Evolutionary conservation across 2,329 filamentous ascomycete genomes (phyloP).

Genomic region (Colletotrichum sp.): DNA sequence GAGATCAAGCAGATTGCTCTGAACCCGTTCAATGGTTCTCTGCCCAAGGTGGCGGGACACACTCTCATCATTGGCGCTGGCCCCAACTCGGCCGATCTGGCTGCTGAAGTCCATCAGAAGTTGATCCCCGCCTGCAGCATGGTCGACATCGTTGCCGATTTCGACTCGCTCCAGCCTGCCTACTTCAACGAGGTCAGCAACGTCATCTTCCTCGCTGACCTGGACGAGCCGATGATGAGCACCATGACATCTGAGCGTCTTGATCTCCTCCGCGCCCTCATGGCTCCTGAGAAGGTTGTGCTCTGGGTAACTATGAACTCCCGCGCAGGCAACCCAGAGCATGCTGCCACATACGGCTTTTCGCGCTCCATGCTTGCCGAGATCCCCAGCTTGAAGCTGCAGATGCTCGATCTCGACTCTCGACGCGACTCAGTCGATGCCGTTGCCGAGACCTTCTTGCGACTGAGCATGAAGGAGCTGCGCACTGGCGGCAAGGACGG

Average conservation of each 20-base stretch:
- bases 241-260: slow-evolving; percentile 34
- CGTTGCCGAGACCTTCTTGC: slow-evolving; percentile 14
- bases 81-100: slow-evolving; percentile 20
- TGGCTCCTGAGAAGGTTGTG: slow-evolving; percentile 18
- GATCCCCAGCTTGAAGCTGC: slow-evolving; percentile 17
- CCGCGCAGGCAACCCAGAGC: slow-evolving; percentile 21
- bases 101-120: slow-evolving; percentile 18
- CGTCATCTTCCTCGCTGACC: slow-evolving; percentile 15
- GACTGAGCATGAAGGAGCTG: slow-evolving; percentile 4
- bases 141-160: slow-evolving; percentile 18
- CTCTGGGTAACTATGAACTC: slow-evolving; percentile 28
- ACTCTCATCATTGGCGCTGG: slow-evolving; percentile 37
- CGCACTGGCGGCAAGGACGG: background rate
- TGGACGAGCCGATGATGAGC: slow-evolving; percentile 28
- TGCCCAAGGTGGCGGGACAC: slow-evolving; percentile 21
- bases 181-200: slow-evolving; percentile 19
- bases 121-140: slow-evolving; percentile 25
- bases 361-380: slow-evolving; percentile 19
- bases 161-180: slow-evolving; percentile 28
- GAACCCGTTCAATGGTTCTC: slow-evolving; percentile 15
- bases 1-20: slow-evolving; percentile 22
- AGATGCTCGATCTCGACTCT: slow-evolving; percentile 21
- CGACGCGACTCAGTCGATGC: background rate
- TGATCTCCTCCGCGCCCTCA: slow-evolving; percentile 21
- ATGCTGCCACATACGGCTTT: slow-evolving; percentile 21